A percentile compares a stretch with the other conserved stretches of the same genome.
Conservation (phyloP, 2,329 filamentous ascomycete species). For the Penicillium hordei region DNA sequence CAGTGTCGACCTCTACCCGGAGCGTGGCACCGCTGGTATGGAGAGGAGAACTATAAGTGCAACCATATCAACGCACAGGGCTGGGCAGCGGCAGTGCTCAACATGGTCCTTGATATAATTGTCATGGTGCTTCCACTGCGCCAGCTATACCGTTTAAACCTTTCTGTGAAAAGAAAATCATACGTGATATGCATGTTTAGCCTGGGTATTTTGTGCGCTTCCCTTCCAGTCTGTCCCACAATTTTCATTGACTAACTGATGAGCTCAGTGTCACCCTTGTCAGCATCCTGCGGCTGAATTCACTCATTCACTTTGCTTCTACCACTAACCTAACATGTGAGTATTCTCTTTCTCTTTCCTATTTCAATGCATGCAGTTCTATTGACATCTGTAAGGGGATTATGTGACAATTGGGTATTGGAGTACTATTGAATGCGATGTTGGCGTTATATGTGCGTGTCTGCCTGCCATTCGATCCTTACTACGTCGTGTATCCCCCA, state of each 20-base stretch:
- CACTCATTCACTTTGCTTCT: conserved; percentile 44
- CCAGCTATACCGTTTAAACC: conserved; percentile 28
- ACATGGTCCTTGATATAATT: conserved; percentile 33
- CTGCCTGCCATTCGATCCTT: conserved; percentile 39
- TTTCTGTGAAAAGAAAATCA: conserved; percentile 32
- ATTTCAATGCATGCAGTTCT: neutral
- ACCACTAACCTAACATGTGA: conserved; percentile 44
- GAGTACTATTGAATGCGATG: conserved; percentile 33
- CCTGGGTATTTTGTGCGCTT: conserved; percentile 39
- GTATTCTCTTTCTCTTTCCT: neutral
- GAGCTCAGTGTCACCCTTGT: conserved; percentile 45
- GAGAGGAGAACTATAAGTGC: conserved; percentile 34
- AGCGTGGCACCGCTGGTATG: conserved; percentile 45
- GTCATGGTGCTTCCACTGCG: conserved; percentile 33
- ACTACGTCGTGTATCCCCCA: conserved; percentile 39
- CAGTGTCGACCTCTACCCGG: conserved; percentile 40
- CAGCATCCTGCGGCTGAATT: conserved; percentile 46
- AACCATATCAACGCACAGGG: conserved; percentile 41
- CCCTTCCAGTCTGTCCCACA: neutral
- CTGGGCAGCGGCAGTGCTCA: conserved; percentile 36
- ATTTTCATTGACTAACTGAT: neutral
- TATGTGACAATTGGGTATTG: conserved; percentile 33
- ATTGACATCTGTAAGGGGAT: conserved; percentile 26
- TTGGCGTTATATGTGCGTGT: conserved; percentile 35
- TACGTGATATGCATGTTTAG: conserved; percentile 39